Evolutionary conservation across 345 rosid species (phyloP).

Genomic region (Brassica rapa): DNA sequence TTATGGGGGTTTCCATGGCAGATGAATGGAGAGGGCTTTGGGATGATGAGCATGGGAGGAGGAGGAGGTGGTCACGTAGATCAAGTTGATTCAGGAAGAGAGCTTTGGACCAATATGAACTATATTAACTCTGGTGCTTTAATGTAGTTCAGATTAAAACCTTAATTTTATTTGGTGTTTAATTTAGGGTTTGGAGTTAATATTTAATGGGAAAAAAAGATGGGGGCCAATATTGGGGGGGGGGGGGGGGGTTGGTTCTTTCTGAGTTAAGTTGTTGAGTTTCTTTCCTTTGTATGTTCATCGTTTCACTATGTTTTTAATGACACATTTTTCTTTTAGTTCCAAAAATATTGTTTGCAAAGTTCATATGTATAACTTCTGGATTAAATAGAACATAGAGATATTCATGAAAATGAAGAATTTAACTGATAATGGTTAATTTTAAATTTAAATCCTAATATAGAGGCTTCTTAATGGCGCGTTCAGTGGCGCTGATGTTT

Average conservation of each 20-base stretch:
- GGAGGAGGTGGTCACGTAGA: slow-evolving; percentile 23
- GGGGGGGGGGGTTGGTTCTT: not conserved
- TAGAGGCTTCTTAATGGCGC: slow-evolving; percentile 23
- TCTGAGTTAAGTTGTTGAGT: slow-evolving; percentile 18
- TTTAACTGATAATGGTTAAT: not conserved
- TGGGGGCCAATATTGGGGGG: not conserved
- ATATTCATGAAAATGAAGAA: not conserved
- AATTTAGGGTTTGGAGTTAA: slow-evolving; percentile 27
- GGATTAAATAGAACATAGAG: not conserved
- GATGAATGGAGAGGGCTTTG: slow-evolving; percentile 46
- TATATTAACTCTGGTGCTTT: slow-evolving; percentile 48
- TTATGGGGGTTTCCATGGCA: slow-evolving; percentile 85
- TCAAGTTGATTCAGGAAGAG: slow-evolving; percentile 54
- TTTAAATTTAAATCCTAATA: not conserved
- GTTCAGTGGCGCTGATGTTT: not conserved
- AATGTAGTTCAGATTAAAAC: slow-evolving; percentile 33
- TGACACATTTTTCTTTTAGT: slow-evolving; percentile 8
- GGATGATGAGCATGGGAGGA: slow-evolving; percentile 34
- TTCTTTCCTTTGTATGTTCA: slow-evolving; percentile 7
- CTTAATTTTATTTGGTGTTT: slow-evolving; percentile 30
- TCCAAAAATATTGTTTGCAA: not conserved
- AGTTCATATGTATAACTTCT: not conserved
- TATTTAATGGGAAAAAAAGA: not conserved
- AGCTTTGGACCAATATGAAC: slow-evolving; percentile 53
- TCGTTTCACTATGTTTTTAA: slow-evolving; percentile 19